Conservation (phyloP, 768 basidiomycete species). For the Hygrocybe punicea region DNA sequence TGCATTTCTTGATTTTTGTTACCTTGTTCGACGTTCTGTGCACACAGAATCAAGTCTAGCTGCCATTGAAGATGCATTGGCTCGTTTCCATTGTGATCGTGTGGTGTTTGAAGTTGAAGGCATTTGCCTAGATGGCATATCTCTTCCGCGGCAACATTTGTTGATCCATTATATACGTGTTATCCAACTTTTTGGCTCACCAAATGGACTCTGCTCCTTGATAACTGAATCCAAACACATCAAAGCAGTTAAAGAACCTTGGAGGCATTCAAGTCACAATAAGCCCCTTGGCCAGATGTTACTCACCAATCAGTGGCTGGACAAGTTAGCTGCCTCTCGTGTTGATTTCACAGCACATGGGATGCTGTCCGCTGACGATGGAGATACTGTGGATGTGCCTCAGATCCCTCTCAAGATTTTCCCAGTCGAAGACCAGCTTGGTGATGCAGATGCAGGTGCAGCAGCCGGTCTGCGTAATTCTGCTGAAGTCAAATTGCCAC, state of each 20-base stretch:
- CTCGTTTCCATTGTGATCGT: constrained; percentile 12
- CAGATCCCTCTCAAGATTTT: too few relatives aligned
- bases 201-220: constrained; percentile 7
- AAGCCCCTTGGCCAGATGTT: background rate
- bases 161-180: constrained; percentile 4
- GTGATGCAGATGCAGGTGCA: too few relatives aligned
- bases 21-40: constrained; percentile 13
- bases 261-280: background rate
- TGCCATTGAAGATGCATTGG: constrained; percentile 7
- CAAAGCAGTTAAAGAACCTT: background rate
- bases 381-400: too few relatives aligned
- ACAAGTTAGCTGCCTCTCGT: background rate
- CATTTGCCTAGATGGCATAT: background rate
- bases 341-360: background rate
- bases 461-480: too few relatives aligned
- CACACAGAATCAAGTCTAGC: constrained; percentile 3
- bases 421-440: too few relatives aligned
- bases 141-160: constrained; percentile 12
- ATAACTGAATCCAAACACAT: background rate
- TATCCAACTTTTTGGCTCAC: constrained; percentile 16
- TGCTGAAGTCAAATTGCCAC: too few relatives aligned
- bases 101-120: constrained; percentile 8
- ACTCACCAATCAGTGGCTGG: background rate
- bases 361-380: background rate
- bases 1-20: constrained; percentile 21